Evolutionary conservation across 768 basidiomycete genomes (phyloP), one percentile per base, ranked within the genome.

Genomic region (Naganishia onofrii): DNA sequence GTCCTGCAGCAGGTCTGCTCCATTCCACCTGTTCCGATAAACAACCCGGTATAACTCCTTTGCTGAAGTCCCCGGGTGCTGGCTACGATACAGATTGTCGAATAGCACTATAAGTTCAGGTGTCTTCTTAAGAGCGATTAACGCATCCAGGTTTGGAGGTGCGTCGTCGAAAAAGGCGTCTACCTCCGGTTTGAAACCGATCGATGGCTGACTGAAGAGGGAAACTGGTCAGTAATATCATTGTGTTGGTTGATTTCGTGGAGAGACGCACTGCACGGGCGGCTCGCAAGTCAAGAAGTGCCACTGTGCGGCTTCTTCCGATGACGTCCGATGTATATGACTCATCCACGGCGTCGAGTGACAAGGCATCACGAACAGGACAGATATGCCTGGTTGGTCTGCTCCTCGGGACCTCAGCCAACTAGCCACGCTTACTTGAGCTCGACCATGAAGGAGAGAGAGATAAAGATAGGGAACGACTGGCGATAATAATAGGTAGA

Each of bases 261-360:
- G 34, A 44, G 13, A 29, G 0, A 84, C 89, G 74, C 81, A 95
- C 93, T 85, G 80, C 0, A 95, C 79, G 0, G 95, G 95, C 1
- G 96, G 96, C 77, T 97, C 95, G 76, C 96, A 99, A 6, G 90
- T 89, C 28, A 99, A 78, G 26, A 90, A 87, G 93, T 94, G 98
- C 75, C 89, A 82, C 65, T 83, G 81, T 9, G 86, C 86, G 1
- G 73, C 73, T 15, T 82, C 77, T 26, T 86, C 86, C 10, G 92
- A 84, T 58, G 89, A 85, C 29, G 83, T 82, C 23, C 87, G 84
- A 78, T 98, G 96, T 9, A 98, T 78, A 79, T 93, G 89, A 1
- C 92, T 88, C 76, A 92, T 90, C 82, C 91, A 93, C 6, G 95
- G 95, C 0, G 91, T 92, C 26, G 94, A 96, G 82, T 99, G 95